Percentiles rank a stretch among this genome's conserved stretches.
These are phyloP conservation scores for Cochlearia excelsa DNA, from an alignment of 345 rosid genomes.

Conservation along the genomic window DNA sequence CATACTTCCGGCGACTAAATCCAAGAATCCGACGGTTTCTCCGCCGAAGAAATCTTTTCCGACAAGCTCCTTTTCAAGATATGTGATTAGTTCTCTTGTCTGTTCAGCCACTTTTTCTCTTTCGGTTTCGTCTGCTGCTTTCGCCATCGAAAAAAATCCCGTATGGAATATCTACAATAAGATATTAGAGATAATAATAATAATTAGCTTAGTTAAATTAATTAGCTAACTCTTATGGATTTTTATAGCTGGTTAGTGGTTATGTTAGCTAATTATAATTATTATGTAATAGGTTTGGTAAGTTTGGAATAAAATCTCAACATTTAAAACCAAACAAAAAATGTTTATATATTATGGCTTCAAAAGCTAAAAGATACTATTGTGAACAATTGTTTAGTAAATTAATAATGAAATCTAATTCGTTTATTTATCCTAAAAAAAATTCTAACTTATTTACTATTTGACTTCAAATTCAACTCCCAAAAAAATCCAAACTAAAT, in stretches of 20 bases:
- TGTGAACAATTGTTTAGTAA: too few relatives aligned
- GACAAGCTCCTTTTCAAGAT: slow-evolving; percentile 39
- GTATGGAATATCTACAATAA: neutral
- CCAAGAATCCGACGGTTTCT: slow-evolving; percentile 35
- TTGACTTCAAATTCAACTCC: too few relatives aligned
- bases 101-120: slow-evolving; percentile 26
- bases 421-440: too few relatives aligned
- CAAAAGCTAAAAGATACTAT: too few relatives aligned
- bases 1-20: slow-evolving; percentile 28
- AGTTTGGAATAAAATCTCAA: too few relatives aligned
- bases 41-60: slow-evolving; percentile 46
- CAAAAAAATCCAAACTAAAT: too few relatives aligned
- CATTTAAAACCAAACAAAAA: too few relatives aligned
- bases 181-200: neutral
- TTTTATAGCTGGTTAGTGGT: neutral
- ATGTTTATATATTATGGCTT: too few relatives aligned
- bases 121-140: slow-evolving; percentile 28
- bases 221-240: neutral
- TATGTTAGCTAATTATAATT: too few relatives aligned
- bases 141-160: neutral
- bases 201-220: neutral
- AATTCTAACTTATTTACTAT: too few relatives aligned
- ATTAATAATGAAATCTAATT: too few relatives aligned
- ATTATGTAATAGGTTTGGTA: too few relatives aligned
- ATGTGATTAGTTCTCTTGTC: slow-evolving; percentile 24